These are phyloP conservation scores for Xylaria cubensis DNA, from an alignment of 495 filamentous ascomycete species.

Conservation along the genomic window DNA sequence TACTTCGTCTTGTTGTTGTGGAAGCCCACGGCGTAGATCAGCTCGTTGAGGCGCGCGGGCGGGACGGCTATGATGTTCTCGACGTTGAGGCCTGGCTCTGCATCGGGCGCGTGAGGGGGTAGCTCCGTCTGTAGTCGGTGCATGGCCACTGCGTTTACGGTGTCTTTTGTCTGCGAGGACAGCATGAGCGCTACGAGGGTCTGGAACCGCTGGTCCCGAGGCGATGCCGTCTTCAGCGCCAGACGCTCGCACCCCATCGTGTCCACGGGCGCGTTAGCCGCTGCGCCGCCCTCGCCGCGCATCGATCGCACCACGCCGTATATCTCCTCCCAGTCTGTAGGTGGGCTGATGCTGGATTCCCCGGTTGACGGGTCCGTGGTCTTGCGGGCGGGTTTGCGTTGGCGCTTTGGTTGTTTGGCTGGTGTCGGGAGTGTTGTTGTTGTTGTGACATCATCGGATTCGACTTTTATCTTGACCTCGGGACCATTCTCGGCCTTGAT, in stretches of 20 bases:
- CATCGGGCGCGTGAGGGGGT: constrained; percentile 44
- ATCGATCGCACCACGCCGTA: constrained; percentile 81
- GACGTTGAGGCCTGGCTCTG: constrained; percentile 66
- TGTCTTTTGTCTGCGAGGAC: constrained; percentile 96
- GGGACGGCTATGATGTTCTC: constrained; percentile 79
- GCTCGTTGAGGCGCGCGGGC: constrained; percentile 70
- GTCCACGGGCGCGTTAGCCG: constrained; percentile 80
- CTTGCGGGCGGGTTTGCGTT: constrained; percentile 70
- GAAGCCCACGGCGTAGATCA: constrained; percentile 89
- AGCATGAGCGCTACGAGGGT: constrained; percentile 94
- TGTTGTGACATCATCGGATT: constrained; percentile 2
- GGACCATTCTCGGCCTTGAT: not conserved
- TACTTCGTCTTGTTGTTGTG: constrained; percentile 95
- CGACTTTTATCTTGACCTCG: constrained; percentile 25
- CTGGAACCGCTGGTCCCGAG: constrained; percentile 82
- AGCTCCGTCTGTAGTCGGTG: constrained; percentile 76
- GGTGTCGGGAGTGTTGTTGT: constrained; percentile 29
- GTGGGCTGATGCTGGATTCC: constrained; percentile 64
- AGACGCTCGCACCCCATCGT: constrained; percentile 96
- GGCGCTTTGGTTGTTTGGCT: constrained; percentile 44
- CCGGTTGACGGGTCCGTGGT: constrained; percentile 63
- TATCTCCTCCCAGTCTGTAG: constrained; percentile 83
- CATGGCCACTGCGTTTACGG: constrained; percentile 88
- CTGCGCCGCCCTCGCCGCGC: constrained; percentile 69
- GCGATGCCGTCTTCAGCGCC: constrained; percentile 57